Percentiles rank a stretch among this genome's conserved stretches.
These are phyloP conservation scores for Blastosporella zonata DNA, from an alignment of 1,284 basidiomycete species.

Conservation along the genomic window DNA sequence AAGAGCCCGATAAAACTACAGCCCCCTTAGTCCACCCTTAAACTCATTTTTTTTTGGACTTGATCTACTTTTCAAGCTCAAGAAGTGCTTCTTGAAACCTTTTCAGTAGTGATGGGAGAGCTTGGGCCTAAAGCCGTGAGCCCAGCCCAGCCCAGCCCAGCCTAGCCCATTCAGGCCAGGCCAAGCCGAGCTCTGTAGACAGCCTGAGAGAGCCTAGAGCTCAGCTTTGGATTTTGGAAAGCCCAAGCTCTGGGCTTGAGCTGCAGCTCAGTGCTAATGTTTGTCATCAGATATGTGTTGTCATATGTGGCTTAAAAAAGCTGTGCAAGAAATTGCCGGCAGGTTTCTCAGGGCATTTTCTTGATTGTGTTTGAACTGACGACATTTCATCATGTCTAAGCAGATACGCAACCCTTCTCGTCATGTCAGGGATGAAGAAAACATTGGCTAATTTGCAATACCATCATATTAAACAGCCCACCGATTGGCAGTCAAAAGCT, in stretches of 20 bases:
- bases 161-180: slow-evolving; percentile 11
- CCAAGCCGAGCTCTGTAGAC: slow-evolving; percentile 11
- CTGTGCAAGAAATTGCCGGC: too few species aligned
- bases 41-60: slow-evolving; percentile 22
- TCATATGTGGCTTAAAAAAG: too few species aligned
- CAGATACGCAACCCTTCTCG: too few species aligned
- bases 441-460: too few species aligned
- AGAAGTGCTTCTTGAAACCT: slow-evolving; percentile 4
- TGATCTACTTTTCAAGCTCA: slow-evolving; percentile 19
- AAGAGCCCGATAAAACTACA: slow-evolving; percentile 26
- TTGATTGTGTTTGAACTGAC: too few species aligned
- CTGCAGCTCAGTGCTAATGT: too few species aligned
- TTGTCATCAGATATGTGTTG: too few species aligned
- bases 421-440: too few species aligned
- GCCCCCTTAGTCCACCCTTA: slow-evolving; percentile 20
- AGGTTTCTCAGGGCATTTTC: too few species aligned
- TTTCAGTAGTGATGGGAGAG: slow-evolving; percentile 8
- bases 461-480: too few species aligned
- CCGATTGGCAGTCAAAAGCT: too few species aligned
- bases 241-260: not conserved
- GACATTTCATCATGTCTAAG: too few species aligned
- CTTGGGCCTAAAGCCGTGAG: slow-evolving; percentile 14
- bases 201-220: not conserved
- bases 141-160: slow-evolving; percentile 12
- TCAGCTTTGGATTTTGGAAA: not conserved